phyloP scores from a whole-genome alignment of 2,329 filamentous ascomycete species.

The Lasiodiplodia sp. region DNA sequence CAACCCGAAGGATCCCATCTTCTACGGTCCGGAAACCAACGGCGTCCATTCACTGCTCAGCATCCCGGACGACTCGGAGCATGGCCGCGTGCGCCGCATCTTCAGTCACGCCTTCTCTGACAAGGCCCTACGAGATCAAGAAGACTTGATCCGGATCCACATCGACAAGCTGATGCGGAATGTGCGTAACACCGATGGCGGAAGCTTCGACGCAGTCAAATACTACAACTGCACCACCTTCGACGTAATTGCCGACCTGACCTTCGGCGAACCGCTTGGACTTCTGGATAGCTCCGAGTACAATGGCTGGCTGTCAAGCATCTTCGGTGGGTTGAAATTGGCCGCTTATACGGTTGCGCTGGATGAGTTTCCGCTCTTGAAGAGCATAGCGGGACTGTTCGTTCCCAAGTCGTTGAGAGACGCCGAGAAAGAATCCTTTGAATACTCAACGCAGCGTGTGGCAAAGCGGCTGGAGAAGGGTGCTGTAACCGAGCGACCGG shows the following conservation, averaged over 20 bases:
- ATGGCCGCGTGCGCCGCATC: slow-evolving; percentile 32
- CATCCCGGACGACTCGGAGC: slow-evolving; percentile 29
- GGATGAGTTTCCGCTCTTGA: slow-evolving; percentile 6
- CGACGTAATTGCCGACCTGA: slow-evolving; percentile 44
- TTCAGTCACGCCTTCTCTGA: slow-evolving; percentile 43
- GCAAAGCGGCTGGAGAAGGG: slow-evolving; percentile 36
- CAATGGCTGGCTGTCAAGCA: slow-evolving; percentile 42
- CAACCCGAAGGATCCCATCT: slow-evolving; percentile 31
- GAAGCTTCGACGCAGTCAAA: slow-evolving; percentile 8
- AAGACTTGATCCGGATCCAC: slow-evolving; percentile 42
- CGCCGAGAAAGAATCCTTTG: neutral
- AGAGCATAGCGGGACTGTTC: neutral
- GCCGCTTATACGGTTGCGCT: neutral
- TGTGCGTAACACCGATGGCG: neutral
- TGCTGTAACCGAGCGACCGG: slow-evolving; percentile 15
- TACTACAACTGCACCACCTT: slow-evolving; percentile 38
- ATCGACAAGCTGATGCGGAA: slow-evolving; percentile 39
- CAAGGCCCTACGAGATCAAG: slow-evolving; percentile 40
- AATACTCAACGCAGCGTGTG: slow-evolving; percentile 30
- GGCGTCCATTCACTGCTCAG: slow-evolving; percentile 45
- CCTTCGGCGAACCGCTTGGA: slow-evolving; percentile 42
- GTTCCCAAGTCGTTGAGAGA: neutral
- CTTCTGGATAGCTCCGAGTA: slow-evolving; percentile 41
- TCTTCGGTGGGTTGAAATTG: slow-evolving; percentile 38
- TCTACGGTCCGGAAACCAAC: slow-evolving; percentile 37